phyloP scores from a whole-genome alignment of 768 basidiomycete genomes.

The Russula virescens region DNA sequence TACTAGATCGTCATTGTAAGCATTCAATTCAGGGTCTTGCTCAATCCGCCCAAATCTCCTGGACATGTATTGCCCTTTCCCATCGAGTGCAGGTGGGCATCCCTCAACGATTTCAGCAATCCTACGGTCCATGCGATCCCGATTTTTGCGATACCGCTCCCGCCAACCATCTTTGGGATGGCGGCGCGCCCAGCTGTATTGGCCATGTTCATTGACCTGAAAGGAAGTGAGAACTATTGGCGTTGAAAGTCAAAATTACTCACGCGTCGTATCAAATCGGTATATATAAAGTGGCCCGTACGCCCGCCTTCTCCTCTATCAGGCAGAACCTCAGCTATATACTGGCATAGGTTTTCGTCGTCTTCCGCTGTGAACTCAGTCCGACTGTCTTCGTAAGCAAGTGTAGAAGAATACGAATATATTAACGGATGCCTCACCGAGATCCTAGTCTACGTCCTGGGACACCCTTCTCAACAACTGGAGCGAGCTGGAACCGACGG shows the following conservation, averaged over 20 bases:
- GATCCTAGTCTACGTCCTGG: slow-evolving; percentile 1
- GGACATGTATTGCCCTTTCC: slow-evolving; percentile 15
- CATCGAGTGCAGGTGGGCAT: slow-evolving; percentile 12
- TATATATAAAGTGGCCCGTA: slow-evolving; percentile 15
- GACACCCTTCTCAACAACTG: not conserved
- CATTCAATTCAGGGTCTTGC: not conserved
- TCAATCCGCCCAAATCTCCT: slow-evolving; percentile 5
- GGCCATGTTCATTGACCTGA: slow-evolving; percentile 11
- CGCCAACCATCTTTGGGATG: slow-evolving; percentile 26
- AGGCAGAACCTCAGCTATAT: slow-evolving; percentile 18
- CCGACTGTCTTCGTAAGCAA: not conserved
- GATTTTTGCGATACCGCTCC: slow-evolving; percentile 27
- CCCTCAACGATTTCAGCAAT: slow-evolving; percentile 20
- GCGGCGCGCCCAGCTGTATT: slow-evolving; percentile 21
- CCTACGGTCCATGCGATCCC: slow-evolving; percentile 15
- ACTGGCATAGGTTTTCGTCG: slow-evolving; percentile 14
- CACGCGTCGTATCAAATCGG: slow-evolving; percentile 19
- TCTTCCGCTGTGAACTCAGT: slow-evolving; percentile 16
- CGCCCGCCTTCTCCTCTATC: slow-evolving; percentile 16
- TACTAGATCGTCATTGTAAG: not conserved
- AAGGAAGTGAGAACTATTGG: not conserved
- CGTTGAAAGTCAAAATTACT: not conserved
- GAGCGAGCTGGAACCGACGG: slow-evolving; percentile 8
- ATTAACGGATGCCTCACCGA: slow-evolving; percentile 5
- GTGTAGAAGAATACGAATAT: not conserved